A percentile compares a stretch with the other conserved stretches of the same genome.
These are phyloP conservation scores for Globisporangium mamillatum DNA, from an alignment of 352 stramenopile genomes.

Conservation along the genomic window DNA sequence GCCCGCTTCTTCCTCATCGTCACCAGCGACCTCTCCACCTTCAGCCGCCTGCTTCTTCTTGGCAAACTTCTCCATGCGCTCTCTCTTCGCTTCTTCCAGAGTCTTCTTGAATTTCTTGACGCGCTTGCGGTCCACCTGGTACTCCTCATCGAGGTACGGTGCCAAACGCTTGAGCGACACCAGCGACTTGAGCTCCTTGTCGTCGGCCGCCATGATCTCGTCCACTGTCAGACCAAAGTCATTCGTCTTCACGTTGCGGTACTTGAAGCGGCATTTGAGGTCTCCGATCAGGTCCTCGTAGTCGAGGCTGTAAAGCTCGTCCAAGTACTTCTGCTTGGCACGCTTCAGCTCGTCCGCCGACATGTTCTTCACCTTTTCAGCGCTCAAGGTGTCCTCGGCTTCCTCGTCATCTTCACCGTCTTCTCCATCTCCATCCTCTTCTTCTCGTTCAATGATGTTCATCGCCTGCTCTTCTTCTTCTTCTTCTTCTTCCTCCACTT, in stretches of 20 bases:
- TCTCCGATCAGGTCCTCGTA: slow-evolving; percentile 99
- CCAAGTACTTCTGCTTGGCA: slow-evolving; percentile 91
- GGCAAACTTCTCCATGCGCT: slow-evolving; percentile 32
- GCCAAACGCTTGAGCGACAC: slow-evolving; percentile 97
- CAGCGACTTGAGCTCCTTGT: slow-evolving; percentile 95
- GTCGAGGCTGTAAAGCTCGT: slow-evolving; percentile 98
- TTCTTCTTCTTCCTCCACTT: slow-evolving; percentile 14
- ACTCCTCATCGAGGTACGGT: slow-evolving; percentile 91
- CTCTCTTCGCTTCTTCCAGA: slow-evolving; percentile 39
- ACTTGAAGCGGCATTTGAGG: slow-evolving; percentile 98
- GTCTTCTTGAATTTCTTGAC: slow-evolving; percentile 80
- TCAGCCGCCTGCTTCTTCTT: slow-evolving; percentile 23
- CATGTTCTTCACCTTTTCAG: slow-evolving; percentile 46
- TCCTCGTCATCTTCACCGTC: slow-evolving; percentile 48
- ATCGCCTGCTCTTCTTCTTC: slow-evolving; percentile 20
- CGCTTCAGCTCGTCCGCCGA: slow-evolving; percentile 54
- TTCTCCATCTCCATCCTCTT: slow-evolving; percentile 24
- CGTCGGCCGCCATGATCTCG: slow-evolving; percentile 97
- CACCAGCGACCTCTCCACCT: background rate
- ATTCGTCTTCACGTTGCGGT: slow-evolving; percentile 93
- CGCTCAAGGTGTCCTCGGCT: slow-evolving; percentile 45
- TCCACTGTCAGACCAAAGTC: slow-evolving; percentile 96
- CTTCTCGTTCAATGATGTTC: slow-evolving; percentile 22
- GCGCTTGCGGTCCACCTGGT: slow-evolving; percentile 56
- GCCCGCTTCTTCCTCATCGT: background rate